Conservation (phyloP, 176 grass and related monocot genomes). For the Carex littledalei region DNA sequence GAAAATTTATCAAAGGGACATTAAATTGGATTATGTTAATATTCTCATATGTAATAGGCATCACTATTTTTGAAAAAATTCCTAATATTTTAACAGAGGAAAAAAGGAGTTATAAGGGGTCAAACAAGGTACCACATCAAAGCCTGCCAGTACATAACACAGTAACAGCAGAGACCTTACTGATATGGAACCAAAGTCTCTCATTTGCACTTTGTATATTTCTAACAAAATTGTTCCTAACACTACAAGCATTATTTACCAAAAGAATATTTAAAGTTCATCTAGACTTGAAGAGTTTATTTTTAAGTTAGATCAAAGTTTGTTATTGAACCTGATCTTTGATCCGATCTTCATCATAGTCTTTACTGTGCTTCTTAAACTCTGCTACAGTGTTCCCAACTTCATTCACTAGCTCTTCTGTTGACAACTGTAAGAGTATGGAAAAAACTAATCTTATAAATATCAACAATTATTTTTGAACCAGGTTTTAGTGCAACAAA, state of each 20-base stretch:
- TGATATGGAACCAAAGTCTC: neutral
- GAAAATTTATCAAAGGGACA: neutral
- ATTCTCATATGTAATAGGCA: neutral
- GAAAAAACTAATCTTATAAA: conserved; percentile 23
- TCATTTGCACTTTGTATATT: neutral
- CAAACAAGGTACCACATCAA: neutral
- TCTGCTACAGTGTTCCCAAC: conserved; percentile 69
- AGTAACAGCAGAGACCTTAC: neutral
- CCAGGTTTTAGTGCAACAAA: neutral
- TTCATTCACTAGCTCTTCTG: conserved; percentile 81
- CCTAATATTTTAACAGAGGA: neutral
- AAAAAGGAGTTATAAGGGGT: neutral
- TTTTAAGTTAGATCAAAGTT: neutral
- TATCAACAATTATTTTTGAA: neutral
- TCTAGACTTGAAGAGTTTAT: neutral
- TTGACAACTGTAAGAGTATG: conserved; percentile 52
- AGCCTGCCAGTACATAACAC: neutral
- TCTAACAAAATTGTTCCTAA: neutral
- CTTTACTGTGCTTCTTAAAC: conserved; percentile 86
- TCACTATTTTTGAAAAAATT: neutral
- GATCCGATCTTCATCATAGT: conserved; percentile 73
- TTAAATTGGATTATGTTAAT: neutral
- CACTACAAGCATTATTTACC: neutral
- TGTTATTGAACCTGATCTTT: conserved; percentile 62
- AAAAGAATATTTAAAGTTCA: neutral